These are phyloP conservation scores for Sugiyamaella pinicola DNA, from an alignment of 1,139 yeast genomes.

Conservation along the genomic window DNA sequence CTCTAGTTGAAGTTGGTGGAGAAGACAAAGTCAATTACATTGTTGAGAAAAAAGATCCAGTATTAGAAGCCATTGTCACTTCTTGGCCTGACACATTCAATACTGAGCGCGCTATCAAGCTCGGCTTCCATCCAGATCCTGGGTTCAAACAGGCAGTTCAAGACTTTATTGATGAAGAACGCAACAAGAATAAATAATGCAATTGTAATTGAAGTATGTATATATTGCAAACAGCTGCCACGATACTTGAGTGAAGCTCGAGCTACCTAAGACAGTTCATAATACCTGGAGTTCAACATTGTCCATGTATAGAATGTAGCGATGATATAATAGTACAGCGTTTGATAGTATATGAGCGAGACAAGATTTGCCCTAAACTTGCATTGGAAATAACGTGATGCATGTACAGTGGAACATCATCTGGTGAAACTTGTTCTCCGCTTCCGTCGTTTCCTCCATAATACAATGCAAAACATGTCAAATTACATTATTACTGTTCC, in stretches of 20 bases:
- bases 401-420: neutral
- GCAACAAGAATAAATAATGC: neutral
- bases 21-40: constrained; percentile 23
- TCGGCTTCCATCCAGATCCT: constrained; percentile 27
- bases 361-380: no score
- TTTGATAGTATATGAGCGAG: no score
- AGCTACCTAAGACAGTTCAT: constrained; percentile 23
- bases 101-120: constrained; percentile 21
- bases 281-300: constrained; percentile 39
- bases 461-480: constrained; percentile 5
- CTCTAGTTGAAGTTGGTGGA: constrained; percentile 29
- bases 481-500: constrained; percentile 23
- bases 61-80: constrained; percentile 25
- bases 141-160: constrained; percentile 27
- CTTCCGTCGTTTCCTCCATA: neutral
- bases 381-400: neutral
- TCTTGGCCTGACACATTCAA: constrained; percentile 29
- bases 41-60: constrained; percentile 22
- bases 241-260: no score
- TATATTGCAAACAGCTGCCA: no score
- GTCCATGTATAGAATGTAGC: constrained; percentile 38
- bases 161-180: constrained; percentile 23
- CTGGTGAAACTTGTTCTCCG: neutral
- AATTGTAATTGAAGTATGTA: neutral
- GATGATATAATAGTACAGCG: no score